phyloP scores from a whole-genome alignment of 257 asterid species.

The Paraleonurus japonicus region DNA sequence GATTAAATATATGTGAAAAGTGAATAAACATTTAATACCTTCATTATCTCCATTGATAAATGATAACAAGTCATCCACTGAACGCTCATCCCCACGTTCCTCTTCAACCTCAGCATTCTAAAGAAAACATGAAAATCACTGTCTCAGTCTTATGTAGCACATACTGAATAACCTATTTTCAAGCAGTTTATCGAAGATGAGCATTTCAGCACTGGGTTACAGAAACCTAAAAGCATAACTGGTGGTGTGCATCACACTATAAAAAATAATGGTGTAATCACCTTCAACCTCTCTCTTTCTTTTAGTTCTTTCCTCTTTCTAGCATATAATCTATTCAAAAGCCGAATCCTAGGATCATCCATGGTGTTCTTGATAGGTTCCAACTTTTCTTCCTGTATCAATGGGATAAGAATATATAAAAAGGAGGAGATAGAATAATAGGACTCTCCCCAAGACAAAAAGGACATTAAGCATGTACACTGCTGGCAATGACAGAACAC shows the following conservation, averaged over 20 bases:
- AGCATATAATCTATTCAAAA: slow-evolving; percentile 83
- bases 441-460: slow-evolving; percentile 24
- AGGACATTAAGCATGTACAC: slow-evolving; percentile 55
- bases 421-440: slow-evolving; percentile 7
- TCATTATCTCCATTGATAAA: slow-evolving; percentile 75
- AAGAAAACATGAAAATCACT: slow-evolving; percentile 28
- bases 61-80: slow-evolving; percentile 91
- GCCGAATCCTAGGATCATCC: slow-evolving; percentile 94
- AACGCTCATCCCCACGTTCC: slow-evolving; percentile 81
- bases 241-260: slow-evolving; percentile 18
- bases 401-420: slow-evolving; percentile 26
- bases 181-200: slow-evolving; percentile 27
- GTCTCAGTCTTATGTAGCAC: slow-evolving; percentile 30
- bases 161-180: slow-evolving; percentile 23
- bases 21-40: slow-evolving; percentile 44
- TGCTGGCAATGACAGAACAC: slow-evolving; percentile 70
- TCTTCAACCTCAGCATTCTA: slow-evolving; percentile 79
- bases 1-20: not conserved
- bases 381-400: slow-evolving; percentile 87
- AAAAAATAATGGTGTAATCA: slow-evolving; percentile 32
- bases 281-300: slow-evolving; percentile 81
- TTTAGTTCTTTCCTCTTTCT: slow-evolving; percentile 90
- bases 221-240: slow-evolving; percentile 21
- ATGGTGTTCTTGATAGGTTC: slow-evolving; percentile 90
- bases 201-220: slow-evolving; percentile 4